Conservation (phyloP, 257 asterid genomes). For the Capsicum baccatum region DNA sequence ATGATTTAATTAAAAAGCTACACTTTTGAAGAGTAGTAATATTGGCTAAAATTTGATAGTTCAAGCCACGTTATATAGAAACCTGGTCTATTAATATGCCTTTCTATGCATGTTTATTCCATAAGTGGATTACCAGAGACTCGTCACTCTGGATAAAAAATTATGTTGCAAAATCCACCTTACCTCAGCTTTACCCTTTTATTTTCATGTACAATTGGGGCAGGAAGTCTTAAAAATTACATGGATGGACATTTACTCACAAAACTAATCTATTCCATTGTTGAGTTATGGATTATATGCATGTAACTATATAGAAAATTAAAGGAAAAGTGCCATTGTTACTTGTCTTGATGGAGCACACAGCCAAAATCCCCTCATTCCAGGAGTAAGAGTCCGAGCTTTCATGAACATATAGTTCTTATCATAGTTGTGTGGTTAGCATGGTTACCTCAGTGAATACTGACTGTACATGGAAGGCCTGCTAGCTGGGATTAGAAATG, state of each 20-base stretch:
- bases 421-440: background rate
- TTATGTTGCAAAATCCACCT: conserved; percentile 22
- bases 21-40: no score
- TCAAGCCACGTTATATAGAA: no score
- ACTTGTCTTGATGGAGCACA: conserved; percentile 22
- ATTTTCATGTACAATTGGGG: no score
- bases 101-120: no score
- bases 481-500: background rate
- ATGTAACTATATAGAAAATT: conserved; percentile 40
- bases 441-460: conserved; percentile 4
- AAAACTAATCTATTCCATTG: conserved; percentile 37
- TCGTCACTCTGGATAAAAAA: no score
- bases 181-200: conserved; percentile 39
- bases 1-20: no score
- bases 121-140: no score
- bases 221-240: conserved; percentile 24
- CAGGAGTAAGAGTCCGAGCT: background rate
- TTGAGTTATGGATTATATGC: conserved; percentile 35
- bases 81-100: no score
- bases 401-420: background rate
- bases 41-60: no score
- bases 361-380: conserved; percentile 25
- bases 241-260: conserved; percentile 36
- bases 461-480: conserved; percentile 27
- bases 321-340: background rate